phyloP scores from a whole-genome alignment of 2,329 filamentous ascomycete species.

The Metarhizium rileyi region DNA sequence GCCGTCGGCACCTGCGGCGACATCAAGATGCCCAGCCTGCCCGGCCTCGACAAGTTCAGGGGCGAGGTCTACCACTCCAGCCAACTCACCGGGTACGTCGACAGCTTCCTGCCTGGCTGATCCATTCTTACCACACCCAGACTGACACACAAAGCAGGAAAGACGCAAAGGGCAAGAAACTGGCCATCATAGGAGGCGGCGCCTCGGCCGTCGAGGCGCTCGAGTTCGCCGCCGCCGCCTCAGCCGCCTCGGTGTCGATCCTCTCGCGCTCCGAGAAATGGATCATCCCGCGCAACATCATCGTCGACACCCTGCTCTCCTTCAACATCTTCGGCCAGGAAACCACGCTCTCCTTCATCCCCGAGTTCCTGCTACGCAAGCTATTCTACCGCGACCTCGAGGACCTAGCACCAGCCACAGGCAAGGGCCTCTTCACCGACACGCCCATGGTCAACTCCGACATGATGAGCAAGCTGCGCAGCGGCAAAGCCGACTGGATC shows the following conservation, averaged over 20 bases:
- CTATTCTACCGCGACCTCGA: conserved; percentile 77
- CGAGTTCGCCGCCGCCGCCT: conserved; percentile 62
- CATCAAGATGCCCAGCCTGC: conserved; percentile 60
- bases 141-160: conserved; percentile 41
- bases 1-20: conserved; percentile 75
- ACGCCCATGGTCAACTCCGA: conserved; percentile 85
- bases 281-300: conserved; percentile 73
- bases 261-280: conserved; percentile 74
- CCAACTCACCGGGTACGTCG: conserved; percentile 50
- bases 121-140: conserved; percentile 12
- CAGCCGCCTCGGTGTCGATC: conserved; percentile 60
- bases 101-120: not conserved
- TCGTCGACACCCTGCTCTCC: conserved; percentile 64
- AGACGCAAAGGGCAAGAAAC: conserved; percentile 61
- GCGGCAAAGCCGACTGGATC: conserved; percentile 66
- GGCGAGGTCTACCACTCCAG: conserved; percentile 69
- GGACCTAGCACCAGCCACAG: conserved; percentile 54
- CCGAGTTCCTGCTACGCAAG: conserved; percentile 62
- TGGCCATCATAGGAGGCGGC: conserved; percentile 69
- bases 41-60: conserved; percentile 61
- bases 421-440: conserved; percentile 68
- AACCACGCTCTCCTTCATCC: conserved; percentile 66
- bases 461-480: conserved; percentile 64
- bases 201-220: conserved; percentile 75
- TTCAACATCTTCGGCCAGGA: conserved; percentile 74